Percentiles rank a stretch among this genome's conserved stretches.
phyloP scores from a whole-genome alignment of 176 grass and related monocot species.

The Oryza brachyantha region DNA sequence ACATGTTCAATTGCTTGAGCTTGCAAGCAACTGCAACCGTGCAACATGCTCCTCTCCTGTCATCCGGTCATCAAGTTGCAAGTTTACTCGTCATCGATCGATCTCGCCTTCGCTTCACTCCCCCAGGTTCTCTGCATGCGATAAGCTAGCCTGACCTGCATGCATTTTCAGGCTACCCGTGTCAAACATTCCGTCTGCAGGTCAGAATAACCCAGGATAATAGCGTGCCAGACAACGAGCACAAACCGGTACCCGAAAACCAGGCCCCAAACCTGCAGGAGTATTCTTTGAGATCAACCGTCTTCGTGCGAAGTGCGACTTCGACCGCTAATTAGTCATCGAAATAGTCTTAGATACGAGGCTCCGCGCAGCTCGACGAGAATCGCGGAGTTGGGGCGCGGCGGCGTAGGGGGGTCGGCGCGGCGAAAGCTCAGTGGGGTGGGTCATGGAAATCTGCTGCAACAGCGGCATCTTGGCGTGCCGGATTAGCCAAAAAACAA shows the following conservation, averaged over 20 bases:
- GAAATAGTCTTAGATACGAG: too few relatives aligned
- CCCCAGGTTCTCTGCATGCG: neutral
- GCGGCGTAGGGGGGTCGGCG: neutral
- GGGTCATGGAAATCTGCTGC: neutral
- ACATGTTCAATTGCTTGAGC: neutral
- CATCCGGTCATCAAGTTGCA: neutral
- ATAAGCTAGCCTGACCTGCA: neutral
- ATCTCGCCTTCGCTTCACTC: neutral
- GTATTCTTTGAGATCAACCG: neutral
- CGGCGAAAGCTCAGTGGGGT: neutral
- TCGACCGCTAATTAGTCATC: too few relatives aligned
- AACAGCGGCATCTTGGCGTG: neutral
- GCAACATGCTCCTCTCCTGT: too few relatives aligned
- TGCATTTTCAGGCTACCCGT: neutral
- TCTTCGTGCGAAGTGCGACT: neutral
- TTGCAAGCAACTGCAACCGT: constrained; percentile 4
- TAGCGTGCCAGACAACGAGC: neutral
- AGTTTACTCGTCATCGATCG: neutral
- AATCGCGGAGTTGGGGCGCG: neutral
- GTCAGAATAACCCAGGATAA: neutral
- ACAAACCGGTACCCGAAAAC: neutral
- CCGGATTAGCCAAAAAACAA: neutral
- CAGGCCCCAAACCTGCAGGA: constrained; percentile 1
- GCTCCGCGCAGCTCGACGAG: too few relatives aligned
- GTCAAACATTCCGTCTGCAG: constrained; percentile 31